Evolutionary conservation across 192 early-diverging fungal species (phyloP).

Genomic region (Obelidium mucronatum): DNA sequence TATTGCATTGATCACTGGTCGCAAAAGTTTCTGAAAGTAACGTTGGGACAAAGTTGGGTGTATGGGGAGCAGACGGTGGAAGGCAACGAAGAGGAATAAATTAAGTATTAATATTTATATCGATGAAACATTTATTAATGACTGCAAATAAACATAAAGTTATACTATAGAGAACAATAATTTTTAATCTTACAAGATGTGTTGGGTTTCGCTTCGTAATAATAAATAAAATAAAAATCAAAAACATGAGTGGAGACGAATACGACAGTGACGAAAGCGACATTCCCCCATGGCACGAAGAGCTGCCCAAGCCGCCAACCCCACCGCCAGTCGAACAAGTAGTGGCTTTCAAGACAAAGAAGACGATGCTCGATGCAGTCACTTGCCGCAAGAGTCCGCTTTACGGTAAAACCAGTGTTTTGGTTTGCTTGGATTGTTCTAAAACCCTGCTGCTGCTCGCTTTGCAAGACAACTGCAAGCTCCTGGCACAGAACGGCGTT

Average conservation of each 20-base stretch:
- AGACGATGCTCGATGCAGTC: conserved; percentile 23
- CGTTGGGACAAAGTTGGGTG: too few species aligned
- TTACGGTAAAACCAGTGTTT: conserved; percentile 6
- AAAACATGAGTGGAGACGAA: not conserved
- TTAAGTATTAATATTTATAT: too few species aligned
- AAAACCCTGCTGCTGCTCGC: not conserved
- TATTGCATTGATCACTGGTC: too few species aligned
- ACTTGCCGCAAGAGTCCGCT: not conserved
- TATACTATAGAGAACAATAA: too few species aligned
- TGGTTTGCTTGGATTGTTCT: not conserved
- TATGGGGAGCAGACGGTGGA: too few species aligned
- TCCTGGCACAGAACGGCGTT: not conserved
- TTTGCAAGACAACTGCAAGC: not conserved
- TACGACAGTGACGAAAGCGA: conserved; percentile 17
- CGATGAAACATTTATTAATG: too few species aligned
- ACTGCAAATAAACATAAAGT: too few species aligned
- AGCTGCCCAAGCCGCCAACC: conserved; percentile 5
- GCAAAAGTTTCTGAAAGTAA: too few species aligned
- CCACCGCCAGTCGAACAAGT: not conserved
- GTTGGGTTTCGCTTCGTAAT: too few species aligned
- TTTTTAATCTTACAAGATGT: too few species aligned
- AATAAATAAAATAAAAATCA: too few species aligned
- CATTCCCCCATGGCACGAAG: conserved; percentile 12
- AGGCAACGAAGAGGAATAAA: too few species aligned
- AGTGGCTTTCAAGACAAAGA: not conserved